phyloP scores from a whole-genome alignment of 1,139 yeast genomes.

The Nakaseomyces nivariensis region DNA sequence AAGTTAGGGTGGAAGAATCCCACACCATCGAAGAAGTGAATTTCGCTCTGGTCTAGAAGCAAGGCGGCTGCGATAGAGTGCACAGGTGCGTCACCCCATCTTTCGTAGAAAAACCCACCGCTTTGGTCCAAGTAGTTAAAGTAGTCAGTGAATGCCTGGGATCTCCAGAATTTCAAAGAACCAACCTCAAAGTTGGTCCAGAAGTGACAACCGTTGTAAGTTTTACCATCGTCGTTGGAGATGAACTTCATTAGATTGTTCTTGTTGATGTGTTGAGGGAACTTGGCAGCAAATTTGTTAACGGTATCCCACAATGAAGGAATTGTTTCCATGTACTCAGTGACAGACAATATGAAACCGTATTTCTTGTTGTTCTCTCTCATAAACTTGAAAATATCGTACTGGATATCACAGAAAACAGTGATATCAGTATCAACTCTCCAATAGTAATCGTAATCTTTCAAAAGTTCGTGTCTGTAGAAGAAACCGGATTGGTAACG shows the following conservation, averaged over 20 bases:
- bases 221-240: slow-evolving; percentile 53
- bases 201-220: slow-evolving; percentile 75
- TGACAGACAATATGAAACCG: slow-evolving; percentile 73
- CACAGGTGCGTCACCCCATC: slow-evolving; percentile 93
- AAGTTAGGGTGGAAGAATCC: slow-evolving; percentile 78
- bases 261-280: slow-evolving; percentile 56
- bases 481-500: slow-evolving; percentile 87
- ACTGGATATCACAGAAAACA: slow-evolving; percentile 69
- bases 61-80: slow-evolving; percentile 82
- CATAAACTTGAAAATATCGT: slow-evolving; percentile 78
- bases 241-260: slow-evolving; percentile 66
- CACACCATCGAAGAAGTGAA: slow-evolving; percentile 74
- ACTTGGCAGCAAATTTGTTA: slow-evolving; percentile 50
- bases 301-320: slow-evolving; percentile 76
- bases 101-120: slow-evolving; percentile 84
- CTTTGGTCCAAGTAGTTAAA: slow-evolving; percentile 64
- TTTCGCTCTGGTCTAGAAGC: slow-evolving; percentile 52
- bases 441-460: slow-evolving; percentile 81
- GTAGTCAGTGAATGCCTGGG: slow-evolving; percentile 56
- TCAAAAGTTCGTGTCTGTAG: slow-evolving; percentile 63
- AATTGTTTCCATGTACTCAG: slow-evolving; percentile 74
- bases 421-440: slow-evolving; percentile 85
- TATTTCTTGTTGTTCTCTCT: slow-evolving; percentile 62
- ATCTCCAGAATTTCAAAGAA: slow-evolving; percentile 62
- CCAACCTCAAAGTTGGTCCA: slow-evolving; percentile 87